Base-by-base conservation (phyloP, 805 yeast genomes). In the Myxozyma lipomycoides region DNA sequence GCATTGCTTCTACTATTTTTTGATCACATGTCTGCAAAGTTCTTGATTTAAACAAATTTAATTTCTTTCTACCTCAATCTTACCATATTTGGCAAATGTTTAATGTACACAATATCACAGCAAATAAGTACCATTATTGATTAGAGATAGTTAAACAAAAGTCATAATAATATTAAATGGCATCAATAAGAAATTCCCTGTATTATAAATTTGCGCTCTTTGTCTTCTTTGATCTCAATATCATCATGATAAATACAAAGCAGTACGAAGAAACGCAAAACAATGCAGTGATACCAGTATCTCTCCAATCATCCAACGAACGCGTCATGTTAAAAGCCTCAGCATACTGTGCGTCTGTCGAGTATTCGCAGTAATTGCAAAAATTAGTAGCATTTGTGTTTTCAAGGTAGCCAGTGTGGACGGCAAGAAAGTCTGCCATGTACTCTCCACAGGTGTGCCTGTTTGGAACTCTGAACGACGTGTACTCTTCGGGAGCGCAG, bases 291-390 rank as follows among this genome's bases (percentile, higher is more conserved):
- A 82, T 72, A 24, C 87, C 87, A 55, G 82, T 68, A 56, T 83
- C 79, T 69, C 86, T 76, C 86, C 87, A 83, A 37, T 80, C 68
- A 52, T 67, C n/a, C n/a, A n/a, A n/a, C n/a, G n/a, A n/a, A n/a
- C n/a, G n/a, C n/a, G n/a, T n/a, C n/a, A n/a, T n/a, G n/a, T n/a
- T n/a, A n/a, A n/a, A n/a, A n/a, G n/a, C n/a, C n/a, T n/a, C n/a
- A n/a, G n/a, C n/a, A 25, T 51, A 54, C 36, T 51, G 48, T 35
- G 51, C 56, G 5, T 43, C 56, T 2, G 44, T 52, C 6, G 51
- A 48, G 51, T 50, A 51, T 40, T 43, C 40, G 51, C 59, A 55
- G 36, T 35, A 55, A 35, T 52, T 40, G 39, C 59, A 55, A 21
- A 56, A 58, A 6, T 65, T 53, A 6, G 74, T 68, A 24, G 59